Conservation (phyloP, 2,329 filamentous ascomycete species). For the Diplodia sapinea region DNA sequence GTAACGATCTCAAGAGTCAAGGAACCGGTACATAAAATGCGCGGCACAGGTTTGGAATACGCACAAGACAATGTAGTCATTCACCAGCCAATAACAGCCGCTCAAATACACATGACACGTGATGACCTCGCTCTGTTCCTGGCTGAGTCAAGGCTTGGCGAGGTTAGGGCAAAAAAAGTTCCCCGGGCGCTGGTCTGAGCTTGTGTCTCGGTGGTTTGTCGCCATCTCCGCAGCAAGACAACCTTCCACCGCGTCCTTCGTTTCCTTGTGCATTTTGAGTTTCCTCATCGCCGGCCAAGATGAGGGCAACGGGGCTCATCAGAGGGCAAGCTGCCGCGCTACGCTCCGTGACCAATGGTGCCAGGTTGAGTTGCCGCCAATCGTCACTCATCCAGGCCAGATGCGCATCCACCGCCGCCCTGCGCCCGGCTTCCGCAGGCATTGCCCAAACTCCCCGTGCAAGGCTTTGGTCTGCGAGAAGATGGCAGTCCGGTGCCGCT, state of each 20-base stretch:
- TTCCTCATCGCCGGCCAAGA: conserved; percentile 10
- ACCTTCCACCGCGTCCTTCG: conserved; percentile 15
- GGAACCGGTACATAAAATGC: neutral
- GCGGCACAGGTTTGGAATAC: neutral
- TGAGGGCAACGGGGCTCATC: conserved; percentile 31
- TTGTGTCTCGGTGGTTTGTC: conserved; percentile 26
- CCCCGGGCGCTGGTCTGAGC: conserved; percentile 22
- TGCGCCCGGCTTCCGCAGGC: conserved; percentile 25
- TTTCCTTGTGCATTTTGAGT: conserved; percentile 12
- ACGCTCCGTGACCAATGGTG: conserved; percentile 27
- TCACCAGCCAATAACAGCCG: neutral
- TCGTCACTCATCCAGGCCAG: conserved; percentile 19
- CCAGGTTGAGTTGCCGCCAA: conserved; percentile 23
- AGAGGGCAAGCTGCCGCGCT: conserved; percentile 23
- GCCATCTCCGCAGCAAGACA: conserved; percentile 26
- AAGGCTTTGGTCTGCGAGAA: conserved; percentile 32
- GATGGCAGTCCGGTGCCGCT: conserved; percentile 45
- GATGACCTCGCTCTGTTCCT: neutral
- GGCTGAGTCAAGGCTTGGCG: neutral
- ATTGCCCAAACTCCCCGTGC: conserved; percentile 13
- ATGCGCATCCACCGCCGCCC: conserved; percentile 26
- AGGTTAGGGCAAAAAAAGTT: conserved; percentile 29
- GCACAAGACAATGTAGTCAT: neutral
- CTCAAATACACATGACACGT: conserved; percentile 8
- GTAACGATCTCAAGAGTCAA: neutral